These are phyloP conservation scores for Ottelia alismoides DNA, from an alignment of 106 monocot genomes.

Conservation along the genomic window DNA sequence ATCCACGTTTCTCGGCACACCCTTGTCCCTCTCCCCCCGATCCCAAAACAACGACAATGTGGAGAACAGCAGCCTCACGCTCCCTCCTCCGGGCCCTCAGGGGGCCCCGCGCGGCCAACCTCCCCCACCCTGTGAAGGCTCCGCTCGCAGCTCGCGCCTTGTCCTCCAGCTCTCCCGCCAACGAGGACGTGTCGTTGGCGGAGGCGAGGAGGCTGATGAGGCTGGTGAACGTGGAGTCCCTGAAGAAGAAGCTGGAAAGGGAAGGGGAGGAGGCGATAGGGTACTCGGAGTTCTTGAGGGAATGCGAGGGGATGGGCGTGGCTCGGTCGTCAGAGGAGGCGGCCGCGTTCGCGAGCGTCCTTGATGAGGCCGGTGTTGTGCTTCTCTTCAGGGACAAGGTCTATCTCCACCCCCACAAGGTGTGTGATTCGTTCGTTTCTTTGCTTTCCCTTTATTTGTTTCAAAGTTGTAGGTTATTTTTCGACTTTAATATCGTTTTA, in stretches of 20 bases:
- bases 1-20: too few relatives aligned
- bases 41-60: too few relatives aligned
- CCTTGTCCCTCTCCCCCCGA: too few relatives aligned
- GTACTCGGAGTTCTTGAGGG: slow-evolving; percentile 55
- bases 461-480: too few relatives aligned
- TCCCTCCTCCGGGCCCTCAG: too few relatives aligned
- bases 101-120: too few relatives aligned
- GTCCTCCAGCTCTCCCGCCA: slow-evolving; percentile 2
- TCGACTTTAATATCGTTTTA: too few relatives aligned
- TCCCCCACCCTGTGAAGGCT: background rate
- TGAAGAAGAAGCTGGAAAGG: slow-evolving; percentile 63
- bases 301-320: slow-evolving; percentile 52
- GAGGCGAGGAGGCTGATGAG: slow-evolving; percentile 83
- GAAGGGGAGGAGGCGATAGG: slow-evolving; percentile 59
- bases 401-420: slow-evolving; percentile 90
- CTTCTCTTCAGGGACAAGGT: slow-evolving; percentile 83
- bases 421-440: too few relatives aligned
- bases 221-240: slow-evolving; percentile 71
- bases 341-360: slow-evolving; percentile 38
- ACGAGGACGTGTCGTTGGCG: slow-evolving; percentile 18
- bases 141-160: slow-evolving; percentile 17
- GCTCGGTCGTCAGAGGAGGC: slow-evolving; percentile 60
- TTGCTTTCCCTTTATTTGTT: too few relatives aligned
- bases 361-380: slow-evolving; percentile 89
- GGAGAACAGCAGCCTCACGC: too few relatives aligned